These are phyloP conservation scores for Evernia prunastri DNA, from an alignment of 495 filamentous ascomycete genomes.

Conservation along the genomic window DNA sequence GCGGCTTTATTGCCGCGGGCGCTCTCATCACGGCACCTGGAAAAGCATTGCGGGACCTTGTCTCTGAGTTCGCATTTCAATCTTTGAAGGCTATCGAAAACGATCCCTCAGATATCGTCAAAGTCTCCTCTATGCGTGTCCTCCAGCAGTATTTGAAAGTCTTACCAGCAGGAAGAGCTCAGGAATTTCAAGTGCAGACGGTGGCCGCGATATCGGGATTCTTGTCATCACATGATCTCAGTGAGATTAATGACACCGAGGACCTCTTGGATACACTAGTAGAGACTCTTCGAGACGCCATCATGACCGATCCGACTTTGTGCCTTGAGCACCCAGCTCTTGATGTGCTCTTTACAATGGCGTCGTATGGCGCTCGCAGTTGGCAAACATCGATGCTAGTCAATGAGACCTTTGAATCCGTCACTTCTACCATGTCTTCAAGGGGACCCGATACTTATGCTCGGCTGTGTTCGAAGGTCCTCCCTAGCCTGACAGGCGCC, in stretches of 20 bases:
- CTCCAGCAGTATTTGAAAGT: conserved; percentile 73
- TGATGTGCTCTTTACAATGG: conserved; percentile 82
- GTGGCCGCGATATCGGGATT: conserved; percentile 71
- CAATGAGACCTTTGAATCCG: conserved; percentile 83
- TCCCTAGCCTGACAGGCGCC: conserved; percentile 79
- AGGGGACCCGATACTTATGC: conserved; percentile 62
- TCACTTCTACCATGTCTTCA: conserved; percentile 60
- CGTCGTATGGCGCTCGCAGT: conserved; percentile 78
- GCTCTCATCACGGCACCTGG: conserved; percentile 56
- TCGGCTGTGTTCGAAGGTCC: conserved; percentile 75
- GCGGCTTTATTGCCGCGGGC: conserved; percentile 79
- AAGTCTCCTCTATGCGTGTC: conserved; percentile 84
- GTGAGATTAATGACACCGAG: conserved; percentile 75
- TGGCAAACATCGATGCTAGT: conserved; percentile 79
- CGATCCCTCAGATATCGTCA: conserved; percentile 78
- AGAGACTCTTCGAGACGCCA: conserved; percentile 78
- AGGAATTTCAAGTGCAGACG: conserved; percentile 63
- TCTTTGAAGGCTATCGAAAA: conserved; percentile 66
- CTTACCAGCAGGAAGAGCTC: conserved; percentile 44
- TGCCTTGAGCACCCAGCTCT: conserved; percentile 65
- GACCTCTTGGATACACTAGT: conserved; percentile 86
- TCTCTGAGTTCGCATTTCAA: conserved; percentile 60
- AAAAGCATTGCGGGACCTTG: conserved; percentile 46
- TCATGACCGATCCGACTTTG: conserved; percentile 66
- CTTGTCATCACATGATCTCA: conserved; percentile 68